phyloP scores from a whole-genome alignment of 768 basidiomycete species.

The Leucogyrophana mollusca region DNA sequence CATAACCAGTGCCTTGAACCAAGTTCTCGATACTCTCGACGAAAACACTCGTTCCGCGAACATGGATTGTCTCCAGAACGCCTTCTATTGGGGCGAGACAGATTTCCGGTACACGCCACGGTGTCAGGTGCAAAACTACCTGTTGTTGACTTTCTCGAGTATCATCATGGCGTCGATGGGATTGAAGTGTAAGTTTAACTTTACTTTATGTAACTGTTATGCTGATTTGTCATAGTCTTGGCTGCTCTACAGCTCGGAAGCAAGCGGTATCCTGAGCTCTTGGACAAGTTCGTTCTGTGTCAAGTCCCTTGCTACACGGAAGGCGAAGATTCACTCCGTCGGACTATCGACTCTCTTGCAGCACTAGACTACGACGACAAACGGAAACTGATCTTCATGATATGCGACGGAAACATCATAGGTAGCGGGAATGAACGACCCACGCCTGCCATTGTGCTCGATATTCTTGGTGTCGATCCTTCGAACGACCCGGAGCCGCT shows the following conservation, averaged over 20 bases:
- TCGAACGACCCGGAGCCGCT: slow-evolving; percentile 63
- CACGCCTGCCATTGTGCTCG: slow-evolving; percentile 65
- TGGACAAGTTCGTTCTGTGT: slow-evolving; percentile 69
- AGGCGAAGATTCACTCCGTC: slow-evolving; percentile 66
- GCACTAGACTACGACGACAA: slow-evolving; percentile 69
- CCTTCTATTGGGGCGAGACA: slow-evolving; percentile 55
- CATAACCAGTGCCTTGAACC: slow-evolving; percentile 50
- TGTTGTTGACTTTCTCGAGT: slow-evolving; percentile 54
- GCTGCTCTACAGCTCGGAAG: slow-evolving; percentile 60
- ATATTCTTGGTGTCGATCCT: slow-evolving; percentile 66
- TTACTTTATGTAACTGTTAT: background rate
- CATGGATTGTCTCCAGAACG: slow-evolving; percentile 54
- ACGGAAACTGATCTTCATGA: slow-evolving; percentile 62
- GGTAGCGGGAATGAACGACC: slow-evolving; percentile 67
- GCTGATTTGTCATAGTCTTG: slow-evolving; percentile 42
- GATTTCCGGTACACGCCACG: slow-evolving; percentile 57
- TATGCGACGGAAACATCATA: slow-evolving; percentile 73
- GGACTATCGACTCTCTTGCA: slow-evolving; percentile 68
- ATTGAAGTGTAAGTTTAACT: slow-evolving; percentile 52
- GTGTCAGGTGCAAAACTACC: slow-evolving; percentile 61
- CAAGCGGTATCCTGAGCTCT: slow-evolving; percentile 61
- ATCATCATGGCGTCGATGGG: slow-evolving; percentile 56
- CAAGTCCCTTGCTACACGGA: slow-evolving; percentile 73
- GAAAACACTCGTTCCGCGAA: slow-evolving; percentile 35
- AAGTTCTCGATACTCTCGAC: slow-evolving; percentile 42